phyloP scores from a whole-genome alignment of 2,329 filamentous ascomycete genomes.

The Hymenotorrendiella dingleyae region DNA sequence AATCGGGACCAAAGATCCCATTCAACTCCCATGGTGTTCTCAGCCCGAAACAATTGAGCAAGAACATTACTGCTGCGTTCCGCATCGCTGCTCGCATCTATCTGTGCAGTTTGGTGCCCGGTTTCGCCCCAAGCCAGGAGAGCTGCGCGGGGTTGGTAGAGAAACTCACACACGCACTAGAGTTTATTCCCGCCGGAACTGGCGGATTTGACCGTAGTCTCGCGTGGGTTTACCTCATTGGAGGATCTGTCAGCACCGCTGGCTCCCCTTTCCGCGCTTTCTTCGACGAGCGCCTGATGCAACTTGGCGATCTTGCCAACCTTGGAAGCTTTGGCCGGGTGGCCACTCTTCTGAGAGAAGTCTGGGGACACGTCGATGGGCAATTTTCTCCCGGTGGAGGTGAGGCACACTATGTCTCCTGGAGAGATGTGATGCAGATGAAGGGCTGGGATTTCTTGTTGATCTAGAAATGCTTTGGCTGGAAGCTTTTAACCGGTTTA shows the following conservation, averaged over 20 bases:
- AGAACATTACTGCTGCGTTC: constrained; percentile 87
- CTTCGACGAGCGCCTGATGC: constrained; percentile 67
- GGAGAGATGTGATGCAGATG: constrained; percentile 88
- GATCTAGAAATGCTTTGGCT: constrained; percentile 48
- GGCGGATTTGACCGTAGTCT: constrained; percentile 84
- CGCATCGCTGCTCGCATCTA: constrained; percentile 90
- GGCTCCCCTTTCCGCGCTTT: constrained; percentile 70
- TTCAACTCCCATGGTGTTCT: constrained; percentile 69
- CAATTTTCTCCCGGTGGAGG: constrained; percentile 31
- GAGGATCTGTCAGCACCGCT: constrained; percentile 70
- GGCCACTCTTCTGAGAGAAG: constrained; percentile 69
- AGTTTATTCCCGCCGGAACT: constrained; percentile 74
- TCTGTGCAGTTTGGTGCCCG: constrained; percentile 90
- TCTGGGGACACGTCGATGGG: constrained; percentile 71
- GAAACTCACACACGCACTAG: constrained; percentile 69
- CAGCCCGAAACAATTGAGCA: constrained; percentile 74
- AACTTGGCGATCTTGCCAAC: constrained; percentile 70
- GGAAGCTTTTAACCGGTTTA: constrained; percentile 16
- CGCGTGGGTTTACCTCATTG: constrained; percentile 88
- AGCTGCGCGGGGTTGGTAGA: constrained; percentile 73
- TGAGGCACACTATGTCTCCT: constrained; percentile 69
- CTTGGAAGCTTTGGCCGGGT: constrained; percentile 85
- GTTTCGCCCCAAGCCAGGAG: constrained; percentile 68
- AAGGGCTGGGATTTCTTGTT: constrained; percentile 91
- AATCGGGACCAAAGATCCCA: constrained; percentile 50